Evolutionary conservation across 2,329 filamentous ascomycete genomes (phyloP).

Genomic region (Fusarium poae): DNA sequence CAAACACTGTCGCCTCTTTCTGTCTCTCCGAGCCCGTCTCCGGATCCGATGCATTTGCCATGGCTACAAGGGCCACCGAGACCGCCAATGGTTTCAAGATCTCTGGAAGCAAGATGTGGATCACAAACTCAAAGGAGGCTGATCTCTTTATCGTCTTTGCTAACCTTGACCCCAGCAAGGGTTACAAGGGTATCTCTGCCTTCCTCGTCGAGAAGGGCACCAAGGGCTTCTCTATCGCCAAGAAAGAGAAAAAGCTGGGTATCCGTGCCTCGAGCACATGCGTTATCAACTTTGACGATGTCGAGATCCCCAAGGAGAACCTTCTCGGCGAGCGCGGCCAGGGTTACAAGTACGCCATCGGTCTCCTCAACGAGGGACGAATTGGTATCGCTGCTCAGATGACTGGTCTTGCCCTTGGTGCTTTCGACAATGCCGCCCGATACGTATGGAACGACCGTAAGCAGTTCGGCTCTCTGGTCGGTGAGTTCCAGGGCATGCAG

Average conservation of each 20-base stretch:
- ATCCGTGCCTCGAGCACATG: slow-evolving; percentile 97
- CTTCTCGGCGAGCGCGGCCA: slow-evolving; percentile 89
- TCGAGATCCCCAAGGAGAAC: slow-evolving; percentile 88
- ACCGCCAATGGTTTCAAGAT: slow-evolving; percentile 87
- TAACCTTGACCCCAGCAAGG: slow-evolving; percentile 90
- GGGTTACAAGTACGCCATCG: slow-evolving; percentile 98
- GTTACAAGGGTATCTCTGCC: slow-evolving; percentile 96
- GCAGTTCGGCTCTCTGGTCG: slow-evolving; percentile 93
- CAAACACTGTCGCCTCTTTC: slow-evolving; percentile 90
- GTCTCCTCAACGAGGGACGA: slow-evolving; percentile 92
- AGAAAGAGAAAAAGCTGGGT: slow-evolving; percentile 99
- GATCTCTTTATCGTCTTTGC: slow-evolving; percentile 98
- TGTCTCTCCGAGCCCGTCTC: slow-evolving; percentile 93
- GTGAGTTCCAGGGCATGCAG: slow-evolving; percentile 99
- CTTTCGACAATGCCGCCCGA: slow-evolving; percentile 91
- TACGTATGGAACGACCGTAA: slow-evolving; percentile 99
- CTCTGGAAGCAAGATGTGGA: slow-evolving; percentile 98
- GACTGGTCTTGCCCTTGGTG: slow-evolving; percentile 94
- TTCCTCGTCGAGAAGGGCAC: slow-evolving; percentile 94
- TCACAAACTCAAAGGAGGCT: slow-evolving; percentile 96
- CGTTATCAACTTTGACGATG: slow-evolving; percentile 97
- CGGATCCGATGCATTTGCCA: slow-evolving; percentile 94
- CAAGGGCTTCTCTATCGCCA: slow-evolving; percentile 92
- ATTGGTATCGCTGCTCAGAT: slow-evolving; percentile 99
- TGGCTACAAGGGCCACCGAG: slow-evolving; percentile 90